Percentiles rank a stretch among this genome's conserved stretches.
Evolutionary conservation across 78 protist genomes (phyloP).

Genomic region (Diacronema lutheri): DNA sequence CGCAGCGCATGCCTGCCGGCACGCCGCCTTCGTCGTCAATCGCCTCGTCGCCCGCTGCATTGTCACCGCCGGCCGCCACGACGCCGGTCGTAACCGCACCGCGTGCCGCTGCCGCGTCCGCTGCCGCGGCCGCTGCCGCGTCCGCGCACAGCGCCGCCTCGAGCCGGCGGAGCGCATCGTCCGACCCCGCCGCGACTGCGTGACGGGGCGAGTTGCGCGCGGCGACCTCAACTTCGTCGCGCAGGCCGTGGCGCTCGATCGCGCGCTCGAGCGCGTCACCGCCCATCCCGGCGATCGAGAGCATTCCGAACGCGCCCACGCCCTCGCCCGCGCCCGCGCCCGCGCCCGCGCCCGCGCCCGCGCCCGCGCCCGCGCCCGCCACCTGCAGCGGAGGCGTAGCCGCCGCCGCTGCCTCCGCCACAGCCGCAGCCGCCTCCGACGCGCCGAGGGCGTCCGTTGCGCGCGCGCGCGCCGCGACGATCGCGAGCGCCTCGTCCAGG

Average conservation of each 20-base stretch:
- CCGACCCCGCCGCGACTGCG: neutral
- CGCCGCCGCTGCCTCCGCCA: conserved; percentile 4
- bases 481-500: neutral
- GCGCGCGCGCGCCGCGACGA: conserved; percentile 13
- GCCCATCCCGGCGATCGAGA: neutral
- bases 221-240: neutral
- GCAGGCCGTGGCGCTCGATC: neutral
- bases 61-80: neutral
- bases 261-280: neutral
- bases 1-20: neutral
- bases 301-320: too few species aligned
- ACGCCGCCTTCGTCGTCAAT: too few species aligned
- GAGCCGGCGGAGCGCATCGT: neutral
- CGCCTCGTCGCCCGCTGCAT: neutral
- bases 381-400: conserved; percentile 4
- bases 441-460: too few species aligned
- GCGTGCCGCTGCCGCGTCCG: too few species aligned
- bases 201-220: neutral
- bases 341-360: neutral
- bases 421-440: too few species aligned
- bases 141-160: too few species aligned
- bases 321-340: neutral
- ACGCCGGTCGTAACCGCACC: too few species aligned
- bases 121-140: too few species aligned
- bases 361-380: neutral